Evolutionary conservation across 495 filamentous ascomycete species (phyloP).

Genomic region (Lophiostoma macrostomum): DNA sequence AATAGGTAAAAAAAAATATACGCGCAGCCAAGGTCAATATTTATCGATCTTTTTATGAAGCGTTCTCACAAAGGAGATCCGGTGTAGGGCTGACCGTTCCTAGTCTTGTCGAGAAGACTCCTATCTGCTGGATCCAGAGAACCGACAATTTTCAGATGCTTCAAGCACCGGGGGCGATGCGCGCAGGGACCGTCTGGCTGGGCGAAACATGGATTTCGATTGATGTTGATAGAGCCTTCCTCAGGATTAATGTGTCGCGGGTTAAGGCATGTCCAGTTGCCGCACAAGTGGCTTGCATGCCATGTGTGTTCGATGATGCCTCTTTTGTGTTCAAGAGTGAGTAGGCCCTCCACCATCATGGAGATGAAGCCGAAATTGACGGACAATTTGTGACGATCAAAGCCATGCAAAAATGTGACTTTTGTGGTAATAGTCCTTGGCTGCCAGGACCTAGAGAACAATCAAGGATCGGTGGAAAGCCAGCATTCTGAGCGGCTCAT

Average conservation of each 20-base stretch:
- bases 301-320: slow-evolving; percentile 39
- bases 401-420: not conserved
- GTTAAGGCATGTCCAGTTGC: slow-evolving; percentile 44
- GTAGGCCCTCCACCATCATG: slow-evolving; percentile 25
- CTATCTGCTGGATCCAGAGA: not conserved
- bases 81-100: too few relatives aligned
- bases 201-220: slow-evolving; percentile 39
- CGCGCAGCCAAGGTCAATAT: too few relatives aligned
- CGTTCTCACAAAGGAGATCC: too few relatives aligned
- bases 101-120: too few relatives aligned
- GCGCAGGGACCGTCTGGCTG: slow-evolving; percentile 20
- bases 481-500: not conserved
- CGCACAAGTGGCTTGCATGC: slow-evolving; percentile 42
- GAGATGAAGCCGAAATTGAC: slow-evolving; percentile 30
- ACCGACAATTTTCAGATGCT: slow-evolving; percentile 27
- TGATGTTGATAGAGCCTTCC: slow-evolving; percentile 30
- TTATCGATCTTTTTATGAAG: too few relatives aligned
- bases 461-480: not conserved
- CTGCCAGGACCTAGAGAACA: not conserved
- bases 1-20: too few relatives aligned
- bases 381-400: not conserved
- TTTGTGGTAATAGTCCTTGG: not conserved
- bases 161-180: slow-evolving; percentile 38
- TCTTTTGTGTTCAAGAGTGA: slow-evolving; percentile 37
- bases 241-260: slow-evolving; percentile 37